phyloP scores from a whole-genome alignment of 2,329 filamentous ascomycete species.

The Ceratocystis harringtonii region DNA sequence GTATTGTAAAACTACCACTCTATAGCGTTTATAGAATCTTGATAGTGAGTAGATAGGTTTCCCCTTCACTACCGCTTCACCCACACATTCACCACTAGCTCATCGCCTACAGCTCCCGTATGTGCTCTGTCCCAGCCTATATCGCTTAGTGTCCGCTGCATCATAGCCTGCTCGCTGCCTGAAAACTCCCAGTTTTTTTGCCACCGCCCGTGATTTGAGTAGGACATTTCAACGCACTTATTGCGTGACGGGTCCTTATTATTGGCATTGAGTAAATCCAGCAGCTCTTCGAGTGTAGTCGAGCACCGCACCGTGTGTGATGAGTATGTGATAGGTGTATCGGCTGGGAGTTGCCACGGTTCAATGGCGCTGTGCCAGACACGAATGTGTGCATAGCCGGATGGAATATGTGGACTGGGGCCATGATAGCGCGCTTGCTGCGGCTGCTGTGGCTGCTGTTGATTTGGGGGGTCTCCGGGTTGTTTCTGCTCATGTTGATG shows the following conservation, averaged over 20 bases:
- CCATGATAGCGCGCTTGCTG: background rate
- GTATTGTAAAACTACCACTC: too few species aligned
- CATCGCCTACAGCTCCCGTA: conserved; percentile 32
- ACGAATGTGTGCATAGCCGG: conserved; percentile 4
- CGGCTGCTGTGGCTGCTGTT: background rate
- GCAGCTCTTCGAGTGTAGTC: conserved; percentile 39
- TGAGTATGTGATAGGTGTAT: conserved; percentile 31
- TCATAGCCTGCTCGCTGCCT: conserved; percentile 34
- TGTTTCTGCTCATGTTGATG: background rate
- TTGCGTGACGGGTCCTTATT: conserved; percentile 40
- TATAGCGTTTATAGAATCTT: too few species aligned
- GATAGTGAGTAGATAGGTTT: too few species aligned
- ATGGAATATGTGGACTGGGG: conserved; percentile 20
- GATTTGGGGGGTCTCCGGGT: background rate
- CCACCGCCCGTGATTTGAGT: conserved; percentile 43
- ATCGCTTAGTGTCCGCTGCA: conserved; percentile 37
- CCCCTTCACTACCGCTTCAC: conserved; percentile 25
- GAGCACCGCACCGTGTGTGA: conserved; percentile 38
- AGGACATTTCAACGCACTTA: conserved; percentile 39
- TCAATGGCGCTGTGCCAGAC: conserved; percentile 8
- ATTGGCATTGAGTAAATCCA: conserved; percentile 42
- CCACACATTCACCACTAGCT: conserved; percentile 46
- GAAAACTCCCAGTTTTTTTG: conserved; percentile 38
- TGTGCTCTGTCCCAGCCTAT: conserved; percentile 41
- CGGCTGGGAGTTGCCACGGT: conserved; percentile 38